Percentiles rank a stretch among this genome's conserved stretches.
These are phyloP conservation scores for Didymella segeticola DNA, from an alignment of 2,329 filamentous ascomycete genomes.

Conservation along the genomic window DNA sequence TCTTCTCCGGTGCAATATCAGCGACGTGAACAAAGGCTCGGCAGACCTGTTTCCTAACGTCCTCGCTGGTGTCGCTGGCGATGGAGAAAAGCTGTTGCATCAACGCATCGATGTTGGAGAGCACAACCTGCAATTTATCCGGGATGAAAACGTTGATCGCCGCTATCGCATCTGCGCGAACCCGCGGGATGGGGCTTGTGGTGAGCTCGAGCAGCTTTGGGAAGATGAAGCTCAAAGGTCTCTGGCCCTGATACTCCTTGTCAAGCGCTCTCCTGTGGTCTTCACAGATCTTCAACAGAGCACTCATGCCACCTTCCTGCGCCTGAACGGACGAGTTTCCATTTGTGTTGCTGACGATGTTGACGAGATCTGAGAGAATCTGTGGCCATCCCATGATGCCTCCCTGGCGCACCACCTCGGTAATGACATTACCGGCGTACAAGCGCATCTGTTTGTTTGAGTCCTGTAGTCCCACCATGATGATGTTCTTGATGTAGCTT, in stretches of 20 bases:
- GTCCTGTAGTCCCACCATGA: conserved; percentile 83
- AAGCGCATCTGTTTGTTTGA: conserved; percentile 81
- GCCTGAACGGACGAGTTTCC: conserved; percentile 73
- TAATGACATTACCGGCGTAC: conserved; percentile 91
- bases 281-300: conserved; percentile 94
- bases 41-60: conserved; percentile 92
- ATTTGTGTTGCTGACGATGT: conserved; percentile 74
- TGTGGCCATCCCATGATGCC: conserved; percentile 92
- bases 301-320: conserved; percentile 93
- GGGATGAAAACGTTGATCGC: conserved; percentile 93
- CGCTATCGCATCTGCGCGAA: conserved; percentile 79
- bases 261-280: conserved; percentile 89
- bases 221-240: conserved; percentile 85
- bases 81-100: conserved; percentile 83
- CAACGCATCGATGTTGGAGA: conserved; percentile 80
- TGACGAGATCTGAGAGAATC: conserved; percentile 81
- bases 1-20: conserved; percentile 87
- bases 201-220: conserved; percentile 91
- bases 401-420: conserved; percentile 84
- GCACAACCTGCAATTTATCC: conserved; percentile 80
- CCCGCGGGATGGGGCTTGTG: conserved; percentile 74
- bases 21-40: conserved; percentile 91
- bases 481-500: conserved; percentile 77
- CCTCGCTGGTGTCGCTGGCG: conserved; percentile 75
- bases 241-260: conserved; percentile 84